Base-by-base conservation (phyloP, 1,139 yeast genomes). In the Tardiomyces depauwii region DNA sequence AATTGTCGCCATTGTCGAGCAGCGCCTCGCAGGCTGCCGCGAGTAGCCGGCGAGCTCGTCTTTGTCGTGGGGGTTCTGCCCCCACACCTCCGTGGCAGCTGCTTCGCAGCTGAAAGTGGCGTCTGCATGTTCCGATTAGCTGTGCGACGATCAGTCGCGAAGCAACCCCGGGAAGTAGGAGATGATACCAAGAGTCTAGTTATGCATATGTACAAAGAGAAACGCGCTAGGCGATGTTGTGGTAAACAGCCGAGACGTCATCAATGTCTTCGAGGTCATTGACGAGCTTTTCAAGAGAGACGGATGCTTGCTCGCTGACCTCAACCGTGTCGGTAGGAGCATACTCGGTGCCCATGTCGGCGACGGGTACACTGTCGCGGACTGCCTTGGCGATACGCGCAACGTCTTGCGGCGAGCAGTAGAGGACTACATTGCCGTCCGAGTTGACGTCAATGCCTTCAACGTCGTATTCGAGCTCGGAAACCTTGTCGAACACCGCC, bases 401-500 rank as follows among this genome's bases (percentile, higher is more conserved):
- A 14, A 87, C 72, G 14, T 77, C 82, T 12, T 71, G 61, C 0
- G 89, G 79, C 38, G 76, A 86, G 0, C 93, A 82, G 44, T 55
- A 54, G 5, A 70, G 55, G 14, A 51, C 49, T 27, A 52, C 55
- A 11, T 61, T 55, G 12, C 74, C 75, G 19, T 70, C 72, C 47
- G 72, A 71, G 44, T 63, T 62, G 21, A 71, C 30, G 25, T 63
- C 68, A 43, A 68, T 67, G 39, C 73, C 77, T 47, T 75, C 85
- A 9, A 85, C 74, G 58, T 91, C 97, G 52, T 91, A 89, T 0
- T 95, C 96, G 16, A 78, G 60, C 18, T 89, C 97, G 57, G 88
- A 74, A 1, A 82, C 72, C 14, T 73, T 76, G 55, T 84, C 95
- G 53, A 77, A 71, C 11, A 51, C 50, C 9, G 50, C 44, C 21